Evolutionary conservation across 2,329 filamentous ascomycete species (phyloP).

Genomic region (Phoma sp.): DNA sequence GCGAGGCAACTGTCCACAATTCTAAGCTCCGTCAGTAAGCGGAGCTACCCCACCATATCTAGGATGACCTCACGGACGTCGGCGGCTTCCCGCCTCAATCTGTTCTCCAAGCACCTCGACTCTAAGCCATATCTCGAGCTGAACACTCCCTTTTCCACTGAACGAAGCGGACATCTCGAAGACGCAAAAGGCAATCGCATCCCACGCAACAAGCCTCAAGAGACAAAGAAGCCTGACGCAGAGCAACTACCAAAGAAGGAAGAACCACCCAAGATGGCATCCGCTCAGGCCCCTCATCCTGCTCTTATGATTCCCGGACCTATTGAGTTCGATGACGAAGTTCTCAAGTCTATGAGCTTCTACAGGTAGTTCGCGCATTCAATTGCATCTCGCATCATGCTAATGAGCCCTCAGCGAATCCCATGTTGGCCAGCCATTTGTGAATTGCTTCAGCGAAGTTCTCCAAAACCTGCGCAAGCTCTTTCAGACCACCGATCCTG

Average conservation of each 20-base stretch:
- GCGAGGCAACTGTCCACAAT: constrained; percentile 22
- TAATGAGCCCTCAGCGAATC: constrained; percentile 70
- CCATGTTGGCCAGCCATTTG: constrained; percentile 88
- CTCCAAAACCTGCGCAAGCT: constrained; percentile 87
- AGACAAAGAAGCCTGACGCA: constrained; percentile 20
- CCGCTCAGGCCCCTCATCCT: constrained; percentile 64
- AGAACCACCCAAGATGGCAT: constrained; percentile 53
- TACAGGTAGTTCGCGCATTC: constrained; percentile 67
- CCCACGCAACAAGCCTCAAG: constrained; percentile 8
- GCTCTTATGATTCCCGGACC: constrained; percentile 95
- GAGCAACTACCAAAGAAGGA: constrained; percentile 15
- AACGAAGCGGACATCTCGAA: constrained; percentile 58
- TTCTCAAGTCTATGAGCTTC: constrained; percentile 92
- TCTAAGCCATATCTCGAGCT: constrained; percentile 62
- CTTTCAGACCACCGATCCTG: constrained; percentile 84
- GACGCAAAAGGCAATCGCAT: constrained; percentile 58
- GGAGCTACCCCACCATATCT: constrained; percentile 36
- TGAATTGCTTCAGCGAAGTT: constrained; percentile 88
- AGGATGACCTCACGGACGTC: constrained; percentile 47
- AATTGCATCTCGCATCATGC: background rate
- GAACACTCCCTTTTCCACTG: constrained; percentile 68
- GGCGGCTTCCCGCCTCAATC: constrained; percentile 60
- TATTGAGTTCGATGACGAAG: constrained; percentile 98
- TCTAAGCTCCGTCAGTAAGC: constrained; percentile 21
- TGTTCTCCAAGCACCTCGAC: constrained; percentile 67